Percentiles rank a stretch among this genome's conserved stretches.
These are phyloP conservation scores for Saccharomycopsis amapae DNA, from an alignment of 805 yeast species.

Conservation along the genomic window DNA sequence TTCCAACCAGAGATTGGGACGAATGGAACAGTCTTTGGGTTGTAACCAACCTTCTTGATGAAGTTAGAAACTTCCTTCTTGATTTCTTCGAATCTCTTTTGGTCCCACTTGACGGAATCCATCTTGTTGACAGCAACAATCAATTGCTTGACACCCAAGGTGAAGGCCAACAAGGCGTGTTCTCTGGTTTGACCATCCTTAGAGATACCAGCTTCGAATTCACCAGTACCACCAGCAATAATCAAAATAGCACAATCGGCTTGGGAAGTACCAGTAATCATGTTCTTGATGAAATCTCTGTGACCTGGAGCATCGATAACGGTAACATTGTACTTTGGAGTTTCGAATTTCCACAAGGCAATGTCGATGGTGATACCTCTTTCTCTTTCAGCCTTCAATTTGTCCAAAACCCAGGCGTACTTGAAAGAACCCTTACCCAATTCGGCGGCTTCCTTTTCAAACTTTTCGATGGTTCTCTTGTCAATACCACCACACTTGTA, in stretches of 20 bases:
- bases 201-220: conserved; percentile 93
- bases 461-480: conserved; percentile 97
- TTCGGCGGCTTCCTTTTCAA: conserved; percentile 97
- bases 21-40: conserved; percentile 76
- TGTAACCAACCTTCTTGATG: conserved; percentile 81
- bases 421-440: conserved; percentile 96
- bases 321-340: conserved; percentile 83
- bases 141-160: conserved; percentile 81
- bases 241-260: conserved; percentile 89
- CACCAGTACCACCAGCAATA: conserved; percentile 90
- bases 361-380: conserved; percentile 96
- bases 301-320: conserved; percentile 95
- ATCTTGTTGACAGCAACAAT: conserved; percentile 91
- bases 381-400: conserved; percentile 92
- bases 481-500: conserved; percentile 99
- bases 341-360: conserved; percentile 89
- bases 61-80: conserved; percentile 67
- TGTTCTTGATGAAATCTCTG: conserved; percentile 97
- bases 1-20: conserved; percentile 90
- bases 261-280: conserved; percentile 96
- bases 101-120: conserved; percentile 88
- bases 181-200: conserved; percentile 94
- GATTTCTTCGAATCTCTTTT: conserved; percentile 71
- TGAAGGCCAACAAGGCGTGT: conserved; percentile 85
- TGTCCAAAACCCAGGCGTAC: conserved; percentile 97